These are phyloP conservation scores for Aphanomyces astaci DNA, from an alignment of 352 stramenopile genomes.

Conservation along the genomic window DNA sequence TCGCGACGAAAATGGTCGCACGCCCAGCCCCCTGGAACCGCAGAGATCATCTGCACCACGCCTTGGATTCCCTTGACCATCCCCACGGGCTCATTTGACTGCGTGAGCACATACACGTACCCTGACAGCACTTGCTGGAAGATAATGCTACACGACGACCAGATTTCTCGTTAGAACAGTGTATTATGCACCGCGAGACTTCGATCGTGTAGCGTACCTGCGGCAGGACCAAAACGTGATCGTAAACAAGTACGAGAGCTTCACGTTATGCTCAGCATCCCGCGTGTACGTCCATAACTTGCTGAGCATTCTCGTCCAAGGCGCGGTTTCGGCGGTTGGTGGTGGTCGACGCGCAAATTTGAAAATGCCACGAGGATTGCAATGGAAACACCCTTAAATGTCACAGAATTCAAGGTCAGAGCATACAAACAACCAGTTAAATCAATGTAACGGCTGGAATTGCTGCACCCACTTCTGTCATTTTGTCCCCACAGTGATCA, in stretches of 20 bases:
- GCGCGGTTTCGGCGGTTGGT: background rate
- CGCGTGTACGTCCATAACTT: constrained; percentile 5
- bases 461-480: too few species aligned
- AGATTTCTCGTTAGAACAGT: background rate
- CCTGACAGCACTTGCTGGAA: constrained; percentile 72
- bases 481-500: too few species aligned
- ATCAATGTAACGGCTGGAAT: background rate
- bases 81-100: constrained; percentile 66
- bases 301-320: background rate
- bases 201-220: constrained; percentile 33
- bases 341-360: background rate
- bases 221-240: constrained; percentile 49
- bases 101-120: constrained; percentile 67
- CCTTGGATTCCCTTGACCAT: constrained; percentile 78
- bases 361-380: background rate
- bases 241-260: constrained; percentile 65
- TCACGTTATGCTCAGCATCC: constrained; percentile 53
- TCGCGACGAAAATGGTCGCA: constrained; percentile 62
- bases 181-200: too few species aligned
- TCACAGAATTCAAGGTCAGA: background rate
- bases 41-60: constrained; percentile 68
- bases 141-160: constrained; percentile 39
- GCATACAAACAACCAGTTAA: background rate
- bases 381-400: background rate
- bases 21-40: constrained; percentile 55